A percentile compares a stretch with the other conserved stretches of the same genome.
These are phyloP conservation scores for Sporothrix humicola DNA, from an alignment of 2,329 filamentous ascomycete genomes.

Conservation along the genomic window DNA sequence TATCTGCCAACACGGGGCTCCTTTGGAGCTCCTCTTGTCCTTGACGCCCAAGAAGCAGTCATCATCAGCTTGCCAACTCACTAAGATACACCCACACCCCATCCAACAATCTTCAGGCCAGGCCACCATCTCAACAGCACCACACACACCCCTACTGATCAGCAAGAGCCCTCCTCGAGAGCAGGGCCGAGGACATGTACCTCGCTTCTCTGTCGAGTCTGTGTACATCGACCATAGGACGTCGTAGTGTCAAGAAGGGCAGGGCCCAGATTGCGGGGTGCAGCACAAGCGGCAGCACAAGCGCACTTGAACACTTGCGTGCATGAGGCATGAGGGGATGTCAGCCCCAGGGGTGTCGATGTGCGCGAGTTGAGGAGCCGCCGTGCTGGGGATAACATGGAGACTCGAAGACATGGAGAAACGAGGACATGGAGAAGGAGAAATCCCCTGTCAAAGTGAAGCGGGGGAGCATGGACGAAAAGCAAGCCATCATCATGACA, in stretches of 20 bases:
- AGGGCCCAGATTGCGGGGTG: conserved; percentile 27
- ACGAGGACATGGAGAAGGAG: not conserved
- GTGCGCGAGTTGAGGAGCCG: not conserved
- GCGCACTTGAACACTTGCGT: conserved; percentile 18
- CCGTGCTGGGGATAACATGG: not conserved
- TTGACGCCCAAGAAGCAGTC: not conserved
- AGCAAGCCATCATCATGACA: not conserved
- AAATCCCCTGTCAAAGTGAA: not conserved
- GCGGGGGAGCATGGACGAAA: not conserved
- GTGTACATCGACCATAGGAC: not conserved
- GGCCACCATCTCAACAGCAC: not conserved
- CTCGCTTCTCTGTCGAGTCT: not conserved
- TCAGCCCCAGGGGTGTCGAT: not conserved
- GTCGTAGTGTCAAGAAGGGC: not conserved
- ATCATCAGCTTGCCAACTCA: conserved; percentile 4
- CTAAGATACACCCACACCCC: conserved; percentile 1
- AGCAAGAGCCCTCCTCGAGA: not conserved
- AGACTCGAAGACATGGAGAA: not conserved
- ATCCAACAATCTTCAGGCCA: not conserved
- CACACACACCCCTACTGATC: not conserved
- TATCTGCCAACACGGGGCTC: not conserved
- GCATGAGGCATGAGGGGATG: conserved; percentile 22
- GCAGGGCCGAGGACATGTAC: not conserved
- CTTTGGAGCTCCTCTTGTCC: not conserved
- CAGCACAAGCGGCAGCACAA: conserved; percentile 30